Base-by-base conservation (phyloP, 768 basidiomycete genomes). In the Paxillus involutus region DNA sequence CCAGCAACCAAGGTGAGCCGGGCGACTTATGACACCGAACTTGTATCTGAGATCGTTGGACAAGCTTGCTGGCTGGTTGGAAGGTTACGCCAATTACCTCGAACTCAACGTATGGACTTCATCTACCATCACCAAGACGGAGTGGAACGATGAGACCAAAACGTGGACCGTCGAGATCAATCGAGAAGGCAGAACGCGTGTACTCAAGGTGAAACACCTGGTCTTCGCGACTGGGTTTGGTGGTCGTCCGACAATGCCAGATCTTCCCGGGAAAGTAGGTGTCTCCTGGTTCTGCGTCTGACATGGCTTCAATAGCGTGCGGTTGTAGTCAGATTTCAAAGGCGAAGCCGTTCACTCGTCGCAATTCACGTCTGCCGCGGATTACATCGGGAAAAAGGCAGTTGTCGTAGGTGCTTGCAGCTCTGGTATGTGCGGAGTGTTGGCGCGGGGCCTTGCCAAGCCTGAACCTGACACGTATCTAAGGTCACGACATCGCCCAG, bases 331-430 rank as follows among this genome's bases (percentile, higher is more conserved):
- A 24, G 61, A 61, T 10, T 89, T 82, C 71, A 79, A 79, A 59
- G 87, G 87, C 4, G 63, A 75, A 41, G 57, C 75, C 1, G 41
- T 80, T 1, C 88, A 89, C 63, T 83, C 86, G 0, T 72, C 73
- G 1, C 56, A 75, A 17, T 81, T 82, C 65, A 78, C 74, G 19
- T 71, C 72, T 6, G 81, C 81, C 0, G 56, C 67, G 2, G 79
- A 78, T 32, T 78, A 80, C 58, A 53, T 69, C 6, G 85, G 85
- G 7, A 87, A 88, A 73, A 86, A 82, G 59, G 85, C 80, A 6
- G 73, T 88, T 1, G 74, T 89, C n/a, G 73, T 89, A 3, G 86
- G 88, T 13, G 79, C 86, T n/a, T 82, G 83, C 41, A 85, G 80
- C 47, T 85, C 85, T 17, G 79, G 79, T 80, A 61, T n/a, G 67